These are phyloP conservation scores for bread wheat (Triticum aestivum) DNA, from an alignment of 176 grass and related monocot genomes.

Conservation along the genomic window DNA sequence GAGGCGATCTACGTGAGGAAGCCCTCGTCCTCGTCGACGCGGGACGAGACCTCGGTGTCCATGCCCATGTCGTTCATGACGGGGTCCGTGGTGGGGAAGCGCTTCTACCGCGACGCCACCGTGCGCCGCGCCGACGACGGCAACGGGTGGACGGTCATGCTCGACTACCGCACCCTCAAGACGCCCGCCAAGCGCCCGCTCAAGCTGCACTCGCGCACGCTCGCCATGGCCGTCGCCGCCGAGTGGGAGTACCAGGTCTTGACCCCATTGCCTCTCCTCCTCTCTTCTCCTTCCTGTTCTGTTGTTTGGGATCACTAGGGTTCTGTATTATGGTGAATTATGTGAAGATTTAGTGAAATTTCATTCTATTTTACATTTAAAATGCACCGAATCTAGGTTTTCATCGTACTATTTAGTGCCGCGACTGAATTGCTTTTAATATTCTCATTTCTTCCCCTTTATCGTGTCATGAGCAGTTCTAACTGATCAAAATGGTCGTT, in stretches of 20 bases:
- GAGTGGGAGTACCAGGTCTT: slow-evolving; percentile 98
- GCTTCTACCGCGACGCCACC: slow-evolving; percentile 79
- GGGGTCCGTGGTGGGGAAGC: slow-evolving; percentile 91
- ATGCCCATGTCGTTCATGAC: slow-evolving; percentile 97
- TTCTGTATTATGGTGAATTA: not conserved
- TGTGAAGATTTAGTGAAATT: not conserved
- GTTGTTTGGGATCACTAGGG: not conserved
- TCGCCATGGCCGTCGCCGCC: slow-evolving; percentile 79
- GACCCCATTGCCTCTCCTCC: not conserved
- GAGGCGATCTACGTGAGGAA: slow-evolving; percentile 62
- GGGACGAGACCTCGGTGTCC: slow-evolving; percentile 85
- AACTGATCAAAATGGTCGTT: not conserved
- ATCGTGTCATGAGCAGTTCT: not conserved
- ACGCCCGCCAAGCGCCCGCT: slow-evolving; percentile 74
- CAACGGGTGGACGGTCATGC: slow-evolving; percentile 98
- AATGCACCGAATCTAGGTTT: not conserved
- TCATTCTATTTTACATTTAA: not conserved
- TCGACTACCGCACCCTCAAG: slow-evolving; percentile 98
- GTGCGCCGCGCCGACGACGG: slow-evolving; percentile 81
- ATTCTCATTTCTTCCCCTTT: not conserved
- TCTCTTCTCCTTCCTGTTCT: not conserved
- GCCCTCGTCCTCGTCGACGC: slow-evolving; percentile 28
- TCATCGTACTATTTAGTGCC: not conserved
- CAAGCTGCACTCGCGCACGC: slow-evolving; percentile 66
- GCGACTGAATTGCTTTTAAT: not conserved